phyloP scores from a whole-genome alignment of 306 rosid species.

The Acmispon strigosus region DNA sequence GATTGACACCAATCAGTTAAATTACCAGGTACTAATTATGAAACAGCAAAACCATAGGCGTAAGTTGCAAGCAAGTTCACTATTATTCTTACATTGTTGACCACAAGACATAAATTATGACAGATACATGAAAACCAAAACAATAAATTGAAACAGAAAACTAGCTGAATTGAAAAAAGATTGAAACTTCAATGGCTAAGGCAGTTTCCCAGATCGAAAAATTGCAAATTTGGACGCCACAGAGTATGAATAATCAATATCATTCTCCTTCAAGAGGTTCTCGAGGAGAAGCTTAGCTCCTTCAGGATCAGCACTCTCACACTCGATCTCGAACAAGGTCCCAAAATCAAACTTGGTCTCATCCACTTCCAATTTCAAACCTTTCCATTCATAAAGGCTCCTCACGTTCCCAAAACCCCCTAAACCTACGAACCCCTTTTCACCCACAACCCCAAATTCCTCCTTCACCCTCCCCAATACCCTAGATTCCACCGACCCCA shows the following conservation, averaged over 20 bases:
- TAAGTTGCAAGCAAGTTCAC: no score
- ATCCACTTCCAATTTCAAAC: conserved; percentile 85
- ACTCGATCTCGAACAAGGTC: conserved; percentile 74
- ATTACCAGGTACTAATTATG: no score
- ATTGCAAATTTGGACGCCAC: conserved; percentile 59
- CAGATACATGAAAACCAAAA: no score
- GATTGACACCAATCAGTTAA: no score
- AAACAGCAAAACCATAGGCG: no score
- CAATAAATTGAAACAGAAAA: background rate
- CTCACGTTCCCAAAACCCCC: conserved; percentile 85
- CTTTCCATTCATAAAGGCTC: conserved; percentile 79
- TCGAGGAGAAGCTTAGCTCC: conserved; percentile 56
- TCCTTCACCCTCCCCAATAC: conserved; percentile 62
- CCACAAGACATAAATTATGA: no score
- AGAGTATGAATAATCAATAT: conserved; percentile 54
- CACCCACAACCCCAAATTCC: conserved; percentile 53
- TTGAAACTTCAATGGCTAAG: conserved; percentile 22
- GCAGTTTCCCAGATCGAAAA: conserved; percentile 44
- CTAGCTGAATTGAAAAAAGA: background rate
- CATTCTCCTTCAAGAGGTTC: conserved; percentile 63
- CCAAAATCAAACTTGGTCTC: conserved; percentile 72
- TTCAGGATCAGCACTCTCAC: conserved; percentile 77
- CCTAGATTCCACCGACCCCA: conserved; percentile 57
- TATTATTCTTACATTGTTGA: no score
- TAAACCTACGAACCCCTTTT: conserved; percentile 52